Evolutionary conservation across 495 filamentous ascomycete species (phyloP).

Genomic region (Echria macrotheca): DNA sequence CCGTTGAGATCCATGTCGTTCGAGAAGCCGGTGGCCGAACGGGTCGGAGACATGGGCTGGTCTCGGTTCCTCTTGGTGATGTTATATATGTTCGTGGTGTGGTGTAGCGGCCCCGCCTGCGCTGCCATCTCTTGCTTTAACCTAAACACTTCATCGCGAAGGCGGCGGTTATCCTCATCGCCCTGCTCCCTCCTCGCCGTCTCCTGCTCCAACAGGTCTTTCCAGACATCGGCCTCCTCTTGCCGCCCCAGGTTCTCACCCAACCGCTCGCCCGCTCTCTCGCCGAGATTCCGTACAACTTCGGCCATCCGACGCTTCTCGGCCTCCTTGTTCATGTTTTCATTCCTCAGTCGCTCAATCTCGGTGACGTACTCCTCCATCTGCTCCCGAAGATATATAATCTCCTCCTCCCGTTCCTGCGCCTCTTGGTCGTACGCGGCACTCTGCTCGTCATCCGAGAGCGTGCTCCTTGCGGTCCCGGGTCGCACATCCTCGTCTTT

Average conservation of each 20-base stretch:
- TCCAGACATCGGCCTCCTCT: constrained; percentile 90
- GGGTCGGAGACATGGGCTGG: constrained; percentile 52
- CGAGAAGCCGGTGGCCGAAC: constrained; percentile 56
- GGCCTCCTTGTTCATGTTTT: constrained; percentile 66
- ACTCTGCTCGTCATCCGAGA: constrained; percentile 46
- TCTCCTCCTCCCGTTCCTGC: constrained; percentile 76
- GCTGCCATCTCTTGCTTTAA: constrained; percentile 58
- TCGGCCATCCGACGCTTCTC: constrained; percentile 80
- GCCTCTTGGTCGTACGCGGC: constrained; percentile 50
- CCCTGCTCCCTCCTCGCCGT: constrained; percentile 83
- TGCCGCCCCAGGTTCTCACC: constrained; percentile 67
- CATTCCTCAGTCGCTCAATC: constrained; percentile 73
- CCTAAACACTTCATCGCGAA: constrained; percentile 78
- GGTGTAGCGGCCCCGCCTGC: constrained; percentile 37
- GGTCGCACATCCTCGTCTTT: constrained; percentile 65
- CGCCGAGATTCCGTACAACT: constrained; percentile 66
- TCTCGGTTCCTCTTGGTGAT: constrained; percentile 56
- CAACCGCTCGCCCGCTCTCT: constrained; percentile 48
- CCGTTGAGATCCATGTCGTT: constrained; percentile 52
- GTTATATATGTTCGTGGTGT: constrained; percentile 57
- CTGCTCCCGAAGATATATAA: constrained; percentile 74
- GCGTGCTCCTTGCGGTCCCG: constrained; percentile 45
- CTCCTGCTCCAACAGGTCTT: constrained; percentile 91
- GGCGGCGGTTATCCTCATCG: constrained; percentile 77
- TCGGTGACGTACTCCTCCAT: constrained; percentile 76